Conservation (phyloP, 176 grass and related monocot species). For the Rhynchospora pubera region DNA sequence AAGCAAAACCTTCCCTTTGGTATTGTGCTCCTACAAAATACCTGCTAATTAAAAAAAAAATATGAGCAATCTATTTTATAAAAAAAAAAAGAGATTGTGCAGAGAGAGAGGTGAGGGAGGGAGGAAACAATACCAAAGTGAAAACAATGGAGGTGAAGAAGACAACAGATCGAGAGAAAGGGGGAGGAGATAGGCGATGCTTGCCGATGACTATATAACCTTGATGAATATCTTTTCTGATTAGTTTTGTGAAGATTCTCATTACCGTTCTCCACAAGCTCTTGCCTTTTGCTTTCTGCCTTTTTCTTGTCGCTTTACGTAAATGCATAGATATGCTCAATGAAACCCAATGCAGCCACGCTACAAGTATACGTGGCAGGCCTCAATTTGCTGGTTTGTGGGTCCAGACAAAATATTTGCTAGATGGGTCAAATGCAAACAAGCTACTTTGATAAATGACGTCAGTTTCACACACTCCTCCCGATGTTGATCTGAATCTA, state of each 20-base stretch:
- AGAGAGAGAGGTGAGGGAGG: neutral
- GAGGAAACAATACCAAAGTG: neutral
- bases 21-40: neutral
- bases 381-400: neutral
- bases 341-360: slow-evolving; percentile 12
- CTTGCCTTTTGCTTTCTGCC: slow-evolving; percentile 24
- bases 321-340: slow-evolving; percentile 26
- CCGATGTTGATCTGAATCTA: slow-evolving; percentile 27
- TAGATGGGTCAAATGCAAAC: neutral
- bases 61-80: neutral
- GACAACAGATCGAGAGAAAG: slow-evolving; percentile 11
- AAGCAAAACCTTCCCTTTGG: neutral
- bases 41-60: neutral
- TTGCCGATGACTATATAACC: slow-evolving; percentile 24
- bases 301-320: slow-evolving; percentile 26
- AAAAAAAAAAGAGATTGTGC: neutral
- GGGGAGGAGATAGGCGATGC: neutral
- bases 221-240: slow-evolving; percentile 10
- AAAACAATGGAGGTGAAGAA: neutral
- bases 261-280: slow-evolving; percentile 19
- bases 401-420: neutral
- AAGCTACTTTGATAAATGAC: neutral
- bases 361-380: neutral
- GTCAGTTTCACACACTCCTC: slow-evolving; percentile 14
- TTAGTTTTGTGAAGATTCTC: slow-evolving; percentile 23